Base-by-base conservation (phyloP, 73 alveolate species). In the Urostyla sp. region DNA sequence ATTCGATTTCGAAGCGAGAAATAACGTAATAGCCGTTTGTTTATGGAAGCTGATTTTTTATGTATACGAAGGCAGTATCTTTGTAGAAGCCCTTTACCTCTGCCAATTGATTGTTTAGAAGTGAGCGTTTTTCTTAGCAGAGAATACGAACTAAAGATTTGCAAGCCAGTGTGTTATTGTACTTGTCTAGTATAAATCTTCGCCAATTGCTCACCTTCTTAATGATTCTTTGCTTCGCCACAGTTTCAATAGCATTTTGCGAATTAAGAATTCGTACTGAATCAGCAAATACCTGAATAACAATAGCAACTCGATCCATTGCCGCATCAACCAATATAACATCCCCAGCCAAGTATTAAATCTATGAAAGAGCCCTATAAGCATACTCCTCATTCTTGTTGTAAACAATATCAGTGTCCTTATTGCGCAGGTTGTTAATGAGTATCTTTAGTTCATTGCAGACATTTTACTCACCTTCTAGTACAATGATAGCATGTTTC, bases 61-160 rank as follows among this genome's bases (percentile, higher is more conserved):
- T 13, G 79, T 63, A 63, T 1, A 63, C 61, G 45, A 63, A 63
- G 23, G 44, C n/a, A 15, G 20, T 10, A 10, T 63, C 79, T 23
- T 63, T 63, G 30, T 18, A 63, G 45, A 63, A 63, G 7, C 79
- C 79, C 44, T 63, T 63, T 18, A 63, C 79, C 44, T 63, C 79
- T 28, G 45, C 79, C 21, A 35, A 20, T 63, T 63, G 37, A 18
- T 8, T 55, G 20, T 8, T 35, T 31, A 43, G 27, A 63, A 46
- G 44, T 7, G 6, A 3, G 36, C 31, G 37, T 63, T 1, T 21
- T 45, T 10, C 8, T 36, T 31, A 63, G 37, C 61, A 38, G n/a
- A 28, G 24, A 10, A 58, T 58, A 37, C 21, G 37, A 31, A 63
- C 60, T 7, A 63, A 6, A 16, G 55, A 43, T 63, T 60, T 63